Evolutionary conservation across 176 grass and related monocot genomes (phyloP).

Genomic region (sorghum (Sorghum bicolor)): DNA sequence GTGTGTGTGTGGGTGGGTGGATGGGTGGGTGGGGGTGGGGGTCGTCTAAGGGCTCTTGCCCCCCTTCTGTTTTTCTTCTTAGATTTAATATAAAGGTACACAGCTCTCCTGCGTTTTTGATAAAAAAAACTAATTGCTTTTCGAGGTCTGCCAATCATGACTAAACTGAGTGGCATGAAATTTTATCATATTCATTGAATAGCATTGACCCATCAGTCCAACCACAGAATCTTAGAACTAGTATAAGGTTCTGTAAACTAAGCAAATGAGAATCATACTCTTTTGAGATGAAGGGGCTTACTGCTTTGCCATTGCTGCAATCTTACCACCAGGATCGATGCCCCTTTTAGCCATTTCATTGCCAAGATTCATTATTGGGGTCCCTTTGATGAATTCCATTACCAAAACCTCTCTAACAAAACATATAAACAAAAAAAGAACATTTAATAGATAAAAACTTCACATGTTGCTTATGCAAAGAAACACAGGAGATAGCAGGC

Average conservation of each 20-base stretch:
- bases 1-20: no score
- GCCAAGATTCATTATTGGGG: slow-evolving; percentile 94
- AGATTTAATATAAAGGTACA: not conserved
- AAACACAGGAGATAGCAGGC: slow-evolving; percentile 4
- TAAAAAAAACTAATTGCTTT: not conserved
- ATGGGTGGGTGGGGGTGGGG: no score
- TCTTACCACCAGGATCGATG: slow-evolving; percentile 80
- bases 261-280: slow-evolving; percentile 48
- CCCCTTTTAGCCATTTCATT: slow-evolving; percentile 88
- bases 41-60: no score
- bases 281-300: slow-evolving; percentile 62
- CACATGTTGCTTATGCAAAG: slow-evolving; percentile 2
- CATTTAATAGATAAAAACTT: slow-evolving; percentile 6
- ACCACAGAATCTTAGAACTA: not conserved
- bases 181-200: not conserved
- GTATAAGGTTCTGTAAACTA: slow-evolving; percentile 1
- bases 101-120: not conserved
- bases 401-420: slow-evolving; percentile 73
- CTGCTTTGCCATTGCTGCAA: slow-evolving; percentile 90
- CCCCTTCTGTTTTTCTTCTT: not conserved
- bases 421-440: not conserved
- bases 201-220: not conserved
- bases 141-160: not conserved
- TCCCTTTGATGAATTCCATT: slow-evolving; percentile 96
- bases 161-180: not conserved